These are phyloP conservation scores for Phytopythium litorale DNA, from an alignment of 352 stramenopile genomes.

Conservation along the genomic window DNA sequence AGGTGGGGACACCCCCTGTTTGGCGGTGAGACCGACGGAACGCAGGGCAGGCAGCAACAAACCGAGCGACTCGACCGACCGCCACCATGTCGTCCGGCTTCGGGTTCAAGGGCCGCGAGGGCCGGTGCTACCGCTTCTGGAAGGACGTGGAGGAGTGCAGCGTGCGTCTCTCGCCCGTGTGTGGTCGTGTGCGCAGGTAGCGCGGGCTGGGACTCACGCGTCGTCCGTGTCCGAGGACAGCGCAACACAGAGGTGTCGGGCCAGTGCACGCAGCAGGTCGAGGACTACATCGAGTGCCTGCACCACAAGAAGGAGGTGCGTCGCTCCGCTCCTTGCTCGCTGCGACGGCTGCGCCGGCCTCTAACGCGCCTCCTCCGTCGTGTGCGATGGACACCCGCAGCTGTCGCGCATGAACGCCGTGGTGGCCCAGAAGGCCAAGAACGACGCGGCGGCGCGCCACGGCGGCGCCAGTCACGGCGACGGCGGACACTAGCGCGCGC, in stretches of 20 bases:
- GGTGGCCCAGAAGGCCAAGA: conserved; percentile 71
- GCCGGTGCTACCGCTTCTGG: conserved; percentile 94
- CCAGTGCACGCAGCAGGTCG: conserved; percentile 81
- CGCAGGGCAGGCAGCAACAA: not conserved
- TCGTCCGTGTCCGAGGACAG: conserved; percentile 23
- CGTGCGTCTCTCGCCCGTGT: conserved; percentile 56
- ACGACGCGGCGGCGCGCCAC: conserved; percentile 48
- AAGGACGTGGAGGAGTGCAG: conserved; percentile 93
- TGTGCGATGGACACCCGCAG: conserved; percentile 16
- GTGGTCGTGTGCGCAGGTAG: conserved; percentile 22
- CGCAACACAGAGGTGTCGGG: conserved; percentile 80
- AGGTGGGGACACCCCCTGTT: not conserved
- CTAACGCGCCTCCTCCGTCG: not conserved
- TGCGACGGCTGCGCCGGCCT: not conserved
- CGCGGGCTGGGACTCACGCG: conserved; percentile 3
- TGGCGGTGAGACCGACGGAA: conserved; percentile 5
- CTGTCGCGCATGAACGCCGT: conserved; percentile 84
- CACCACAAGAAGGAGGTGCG: conserved; percentile 93
- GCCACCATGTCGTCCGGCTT: conserved; percentile 92
- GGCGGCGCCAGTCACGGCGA: conserved; percentile 19
- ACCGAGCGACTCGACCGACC: not conserved
- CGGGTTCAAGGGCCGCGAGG: conserved; percentile 90
- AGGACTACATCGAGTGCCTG: conserved; percentile 96
- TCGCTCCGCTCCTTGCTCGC: not conserved
- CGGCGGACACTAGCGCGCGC: conserved; percentile 17